Percentiles rank a stretch among this genome's conserved stretches.
These are phyloP conservation scores for Eucalyptus regnans DNA, from an alignment of 345 rosid genomes.

Conservation along the genomic window DNA sequence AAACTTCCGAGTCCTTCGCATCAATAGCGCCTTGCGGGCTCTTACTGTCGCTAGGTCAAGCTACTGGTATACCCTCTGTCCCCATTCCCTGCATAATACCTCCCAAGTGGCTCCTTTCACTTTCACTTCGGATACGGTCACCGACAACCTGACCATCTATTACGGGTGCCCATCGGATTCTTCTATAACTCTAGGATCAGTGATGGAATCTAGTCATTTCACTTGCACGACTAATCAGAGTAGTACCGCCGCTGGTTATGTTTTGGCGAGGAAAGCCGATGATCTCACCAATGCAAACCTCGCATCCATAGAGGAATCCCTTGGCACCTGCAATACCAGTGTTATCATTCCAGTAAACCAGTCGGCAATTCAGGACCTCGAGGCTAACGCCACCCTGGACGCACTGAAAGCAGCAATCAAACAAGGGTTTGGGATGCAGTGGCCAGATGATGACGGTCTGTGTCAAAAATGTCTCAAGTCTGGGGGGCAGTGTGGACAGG, in stretches of 20 bases:
- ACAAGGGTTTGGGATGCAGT: background rate
- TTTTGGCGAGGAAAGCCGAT: background rate
- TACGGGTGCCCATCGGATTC: background rate
- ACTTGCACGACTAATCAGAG: background rate
- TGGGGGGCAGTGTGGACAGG: background rate
- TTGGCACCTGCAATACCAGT: background rate
- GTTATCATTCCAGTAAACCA: background rate
- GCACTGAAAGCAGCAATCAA: background rate
- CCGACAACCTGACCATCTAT: background rate
- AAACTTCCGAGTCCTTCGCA: background rate
- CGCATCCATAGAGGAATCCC: background rate
- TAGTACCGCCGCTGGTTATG: background rate
- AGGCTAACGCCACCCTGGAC: background rate
- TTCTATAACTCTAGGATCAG: background rate
- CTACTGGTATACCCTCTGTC: background rate
- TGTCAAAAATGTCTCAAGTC: background rate
- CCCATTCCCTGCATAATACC: background rate
- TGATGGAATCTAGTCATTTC: background rate
- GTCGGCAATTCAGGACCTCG: background rate
- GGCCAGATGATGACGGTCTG: background rate
- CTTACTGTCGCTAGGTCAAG: background rate
- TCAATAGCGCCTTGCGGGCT: background rate
- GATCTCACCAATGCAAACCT: background rate
- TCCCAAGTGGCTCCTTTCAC: background rate
- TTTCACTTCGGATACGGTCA: background rate